These are phyloP conservation scores for Luvunga scandens DNA, from an alignment of 345 rosid species.

Conservation along the genomic window DNA sequence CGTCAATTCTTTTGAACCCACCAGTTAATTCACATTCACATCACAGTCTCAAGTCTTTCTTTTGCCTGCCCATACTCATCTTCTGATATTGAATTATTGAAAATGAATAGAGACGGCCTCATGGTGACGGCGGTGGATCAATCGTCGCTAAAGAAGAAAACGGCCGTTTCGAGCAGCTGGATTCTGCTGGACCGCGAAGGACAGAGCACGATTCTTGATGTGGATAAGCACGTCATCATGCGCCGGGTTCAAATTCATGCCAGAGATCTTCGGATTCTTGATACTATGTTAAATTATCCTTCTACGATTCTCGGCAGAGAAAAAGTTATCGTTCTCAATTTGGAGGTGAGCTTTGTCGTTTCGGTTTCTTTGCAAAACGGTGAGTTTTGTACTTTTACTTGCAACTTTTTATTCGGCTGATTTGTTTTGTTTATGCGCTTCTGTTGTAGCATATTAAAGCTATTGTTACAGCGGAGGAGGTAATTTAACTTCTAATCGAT, in stretches of 20 bases:
- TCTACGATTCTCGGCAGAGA: slow-evolving; percentile 52
- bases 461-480: slow-evolving; percentile 58
- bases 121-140: slow-evolving; percentile 24
- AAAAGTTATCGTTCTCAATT: slow-evolving; percentile 49
- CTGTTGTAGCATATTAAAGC: slow-evolving; percentile 51
- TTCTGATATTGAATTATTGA: not conserved
- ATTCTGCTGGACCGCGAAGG: slow-evolving; percentile 36
- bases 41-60: not conserved
- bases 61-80: not conserved
- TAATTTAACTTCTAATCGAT: slow-evolving; percentile 2
- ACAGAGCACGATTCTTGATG: slow-evolving; percentile 33
- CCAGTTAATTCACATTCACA: not conserved
- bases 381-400: not conserved
- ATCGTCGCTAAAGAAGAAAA: slow-evolving; percentile 37
- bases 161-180: slow-evolving; percentile 43
- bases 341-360: slow-evolving; percentile 32
- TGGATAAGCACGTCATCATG: slow-evolving; percentile 54
- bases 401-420: not conserved
- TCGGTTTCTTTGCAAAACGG: not conserved
- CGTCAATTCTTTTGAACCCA: not conserved
- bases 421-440: not conserved
- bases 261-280: slow-evolving; percentile 58
- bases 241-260: slow-evolving; percentile 57
- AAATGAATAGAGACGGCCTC: slow-evolving; percentile 16
- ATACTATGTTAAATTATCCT: slow-evolving; percentile 49